phyloP scores from a whole-genome alignment of 768 basidiomycete species.

The Leccinum variicolor region DNA sequence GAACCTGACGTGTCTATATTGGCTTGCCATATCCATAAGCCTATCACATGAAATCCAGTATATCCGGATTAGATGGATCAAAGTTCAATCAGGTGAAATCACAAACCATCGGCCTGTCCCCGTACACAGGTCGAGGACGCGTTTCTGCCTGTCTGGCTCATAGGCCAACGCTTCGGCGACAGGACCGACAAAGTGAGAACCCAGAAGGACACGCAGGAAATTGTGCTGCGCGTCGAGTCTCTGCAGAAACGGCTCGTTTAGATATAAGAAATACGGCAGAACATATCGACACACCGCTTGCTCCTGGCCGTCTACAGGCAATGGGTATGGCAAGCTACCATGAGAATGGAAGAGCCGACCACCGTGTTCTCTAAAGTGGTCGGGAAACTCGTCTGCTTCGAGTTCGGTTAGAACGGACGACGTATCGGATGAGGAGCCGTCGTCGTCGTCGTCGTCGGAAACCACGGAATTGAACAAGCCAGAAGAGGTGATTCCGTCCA shows the following conservation, averaged over 20 bases:
- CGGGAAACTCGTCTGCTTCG: slow-evolving; percentile 50
- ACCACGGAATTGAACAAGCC: slow-evolving; percentile 3
- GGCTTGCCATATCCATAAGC: slow-evolving; percentile 69
- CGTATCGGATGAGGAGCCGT: slow-evolving; percentile 39
- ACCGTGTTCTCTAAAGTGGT: slow-evolving; percentile 54
- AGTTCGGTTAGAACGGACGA: slow-evolving; percentile 47
- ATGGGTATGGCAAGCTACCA: slow-evolving; percentile 58
- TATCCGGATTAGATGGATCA: slow-evolving; percentile 16
- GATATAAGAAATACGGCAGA: background rate
- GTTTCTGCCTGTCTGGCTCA: slow-evolving; percentile 39
- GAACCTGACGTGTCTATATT: slow-evolving; percentile 63
- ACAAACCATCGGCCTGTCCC: slow-evolving; percentile 72
- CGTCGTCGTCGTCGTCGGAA: slow-evolving; percentile 33
- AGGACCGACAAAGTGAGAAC: slow-evolving; percentile 59
- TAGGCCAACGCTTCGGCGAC: slow-evolving; percentile 48
- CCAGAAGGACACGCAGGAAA: slow-evolving; percentile 47
- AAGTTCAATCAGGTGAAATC: slow-evolving; percentile 14
- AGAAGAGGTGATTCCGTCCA: slow-evolving; percentile 11
- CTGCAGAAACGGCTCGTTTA: slow-evolving; percentile 31
- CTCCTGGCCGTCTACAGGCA: slow-evolving; percentile 71
- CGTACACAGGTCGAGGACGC: slow-evolving; percentile 72
- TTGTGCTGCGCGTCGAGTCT: slow-evolving; percentile 50
- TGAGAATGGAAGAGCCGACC: slow-evolving; percentile 70
- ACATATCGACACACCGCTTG: slow-evolving; percentile 48
- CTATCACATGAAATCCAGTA: slow-evolving; percentile 36